Evolutionary conservation across 805 yeast genomes (phyloP).

Genomic region (Candida vartiovaarae): DNA sequence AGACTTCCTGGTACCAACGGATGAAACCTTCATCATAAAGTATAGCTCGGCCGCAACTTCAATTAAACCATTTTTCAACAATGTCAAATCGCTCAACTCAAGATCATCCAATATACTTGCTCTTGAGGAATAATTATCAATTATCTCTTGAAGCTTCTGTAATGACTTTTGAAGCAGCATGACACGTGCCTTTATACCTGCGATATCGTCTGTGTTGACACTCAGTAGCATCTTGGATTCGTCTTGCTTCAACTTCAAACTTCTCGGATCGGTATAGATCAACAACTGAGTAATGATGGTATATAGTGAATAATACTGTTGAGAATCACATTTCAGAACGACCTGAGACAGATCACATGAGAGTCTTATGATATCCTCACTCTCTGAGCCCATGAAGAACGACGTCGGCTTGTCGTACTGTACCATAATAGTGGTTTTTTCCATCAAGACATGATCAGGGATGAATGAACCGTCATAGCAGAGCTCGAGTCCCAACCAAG

Average conservation of each 20-base stretch:
- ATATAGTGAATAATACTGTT: slow-evolving; percentile 63
- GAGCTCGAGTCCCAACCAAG: slow-evolving; percentile 75
- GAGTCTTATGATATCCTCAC: slow-evolving; percentile 36
- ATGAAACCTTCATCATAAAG: slow-evolving; percentile 38
- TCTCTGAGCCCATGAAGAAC: slow-evolving; percentile 28
- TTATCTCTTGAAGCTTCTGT: slow-evolving; percentile 32
- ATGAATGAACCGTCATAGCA: slow-evolving; percentile 48
- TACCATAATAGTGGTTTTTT: slow-evolving; percentile 55
- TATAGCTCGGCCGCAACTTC: slow-evolving; percentile 36
- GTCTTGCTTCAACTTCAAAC: slow-evolving; percentile 47
- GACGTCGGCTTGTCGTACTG: slow-evolving; percentile 50
- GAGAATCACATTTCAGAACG: slow-evolving; percentile 60
- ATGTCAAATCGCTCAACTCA: slow-evolving; percentile 36
- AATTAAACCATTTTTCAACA: slow-evolving; percentile 30
- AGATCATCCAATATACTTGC: slow-evolving; percentile 43
- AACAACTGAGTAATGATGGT: slow-evolving; percentile 56
- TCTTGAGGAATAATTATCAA: slow-evolving; percentile 42
- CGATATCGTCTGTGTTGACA: slow-evolving; percentile 59
- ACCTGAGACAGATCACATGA: slow-evolving; percentile 66
- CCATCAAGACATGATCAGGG: slow-evolving; percentile 46
- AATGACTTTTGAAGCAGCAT: slow-evolving; percentile 42
- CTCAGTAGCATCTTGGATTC: slow-evolving; percentile 62
- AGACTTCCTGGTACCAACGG: slow-evolving; percentile 26
- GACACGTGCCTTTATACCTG: slow-evolving; percentile 41
- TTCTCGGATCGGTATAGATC: slow-evolving; percentile 68